These are phyloP conservation scores for Trypanosoma congolense DNA, from an alignment of 208 protist genomes.

Conservation along the genomic window DNA sequence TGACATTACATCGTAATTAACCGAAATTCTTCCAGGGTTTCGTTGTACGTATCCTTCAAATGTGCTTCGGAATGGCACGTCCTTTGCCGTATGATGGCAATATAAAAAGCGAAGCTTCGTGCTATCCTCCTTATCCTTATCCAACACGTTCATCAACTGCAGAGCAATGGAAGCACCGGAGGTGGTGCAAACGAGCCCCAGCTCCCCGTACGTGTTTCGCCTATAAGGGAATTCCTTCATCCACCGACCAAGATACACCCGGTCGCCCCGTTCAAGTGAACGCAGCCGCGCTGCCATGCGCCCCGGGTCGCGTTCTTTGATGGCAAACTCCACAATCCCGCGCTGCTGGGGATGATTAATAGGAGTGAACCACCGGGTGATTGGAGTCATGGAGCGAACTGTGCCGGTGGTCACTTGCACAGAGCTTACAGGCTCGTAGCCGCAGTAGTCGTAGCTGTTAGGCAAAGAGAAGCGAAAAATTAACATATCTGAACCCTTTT, in stretches of 20 bases:
- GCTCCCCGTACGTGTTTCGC: conserved; percentile 41
- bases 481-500: conserved; percentile 56
- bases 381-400: conserved; percentile 40
- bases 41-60: conserved; percentile 36
- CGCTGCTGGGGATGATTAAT: conserved; percentile 76
- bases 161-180: conserved; percentile 71
- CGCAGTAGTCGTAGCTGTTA: conserved; percentile 80
- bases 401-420: conserved; percentile 53
- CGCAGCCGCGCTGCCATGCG: conserved; percentile 75
- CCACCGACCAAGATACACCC: conserved; percentile 79
- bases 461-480: conserved; percentile 75
- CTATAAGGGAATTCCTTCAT: conserved; percentile 79
- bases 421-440: conserved; percentile 81
- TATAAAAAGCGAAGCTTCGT: conserved; percentile 65
- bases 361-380: conserved; percentile 82
- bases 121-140: conserved; percentile 39
- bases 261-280: conserved; percentile 62
- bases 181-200: conserved; percentile 74
- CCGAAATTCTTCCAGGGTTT: conserved; percentile 35
- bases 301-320: conserved; percentile 71
- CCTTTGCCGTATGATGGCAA: conserved; percentile 47
- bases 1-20: conserved; percentile 68
- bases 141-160: conserved; percentile 77
- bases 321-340: conserved; percentile 81
- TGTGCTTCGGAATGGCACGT: conserved; percentile 56